Base-by-base conservation (phyloP, 2,329 filamentous ascomycete species). In the Exophiala dermatitidis region DNA sequence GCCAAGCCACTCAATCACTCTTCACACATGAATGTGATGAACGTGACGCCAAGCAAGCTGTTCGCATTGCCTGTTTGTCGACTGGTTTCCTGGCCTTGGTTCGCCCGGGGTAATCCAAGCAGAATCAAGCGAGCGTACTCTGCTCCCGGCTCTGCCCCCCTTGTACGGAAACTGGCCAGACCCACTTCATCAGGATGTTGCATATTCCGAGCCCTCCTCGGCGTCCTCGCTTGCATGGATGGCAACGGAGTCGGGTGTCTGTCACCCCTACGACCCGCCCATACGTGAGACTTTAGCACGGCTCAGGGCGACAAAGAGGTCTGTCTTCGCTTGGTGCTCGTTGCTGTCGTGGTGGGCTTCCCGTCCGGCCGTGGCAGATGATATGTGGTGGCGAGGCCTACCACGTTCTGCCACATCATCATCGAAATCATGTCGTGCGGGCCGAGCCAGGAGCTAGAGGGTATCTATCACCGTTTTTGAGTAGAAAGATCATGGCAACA, bases 381-480 rank as follows among this genome's bases (percentile, higher is more conserved):
- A 19, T 19, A 1, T 19, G 19, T 19, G 7, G 4, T 33, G 29
- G 29, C 34, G 9, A 42, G 38, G 34, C 47, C 47, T 50, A 50
- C 47, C 37, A 4, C 5, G 4, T n/a, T 30, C 19, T 50, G 47
- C 47, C 47, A 50, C 19, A 19, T 19, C 47, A 50, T 50, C 47
- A 50, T 38, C 29, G 19, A 50, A 26, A 28, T 3, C 37, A 32
- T 26, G 34, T 32, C 29, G 32, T 12, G 28, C 37, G 47, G 29
- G 6, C 46, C 47, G 47, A 33, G 9, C 34, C 46, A 49, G 7
- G 19, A 19, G 19, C 19, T 19, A 19, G 19, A 19, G 19, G 19
- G 19, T 19, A 19, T 19, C 19, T 19, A 19, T 19, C 19, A 19
- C 19, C 19, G 19, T 19, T 19, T 19, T 19, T 19, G 19, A 19